A percentile compares a stretch with the other conserved stretches of the same genome.
phyloP scores from a whole-genome alignment of 495 filamentous ascomycete species.

The Podospora sp. region DNA sequence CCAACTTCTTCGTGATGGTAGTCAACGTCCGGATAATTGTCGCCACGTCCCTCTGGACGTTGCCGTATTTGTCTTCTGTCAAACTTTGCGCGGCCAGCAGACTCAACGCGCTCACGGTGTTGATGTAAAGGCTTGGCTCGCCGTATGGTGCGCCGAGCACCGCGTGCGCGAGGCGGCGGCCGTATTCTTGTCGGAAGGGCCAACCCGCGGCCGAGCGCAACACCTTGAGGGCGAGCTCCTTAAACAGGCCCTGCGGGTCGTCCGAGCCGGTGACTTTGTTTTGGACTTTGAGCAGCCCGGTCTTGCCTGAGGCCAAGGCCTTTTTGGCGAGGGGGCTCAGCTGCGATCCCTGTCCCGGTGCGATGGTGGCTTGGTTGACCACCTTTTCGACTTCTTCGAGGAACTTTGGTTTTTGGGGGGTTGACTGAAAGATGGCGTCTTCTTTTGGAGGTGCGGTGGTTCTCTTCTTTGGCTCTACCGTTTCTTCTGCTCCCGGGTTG shows the following conservation, averaged over 20 bases:
- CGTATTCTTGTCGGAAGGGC: slow-evolving; percentile 71
- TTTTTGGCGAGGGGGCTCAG: slow-evolving; percentile 47
- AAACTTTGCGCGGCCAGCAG: slow-evolving; percentile 71
- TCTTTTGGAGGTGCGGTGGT: slow-evolving; percentile 55
- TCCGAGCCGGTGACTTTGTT: slow-evolving; percentile 46
- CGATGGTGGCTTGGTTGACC: slow-evolving; percentile 57
- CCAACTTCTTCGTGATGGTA: slow-evolving; percentile 64
- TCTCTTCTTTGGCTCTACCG: slow-evolving; percentile 32
- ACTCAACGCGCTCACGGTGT: slow-evolving; percentile 70
- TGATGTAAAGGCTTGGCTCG: slow-evolving; percentile 63
- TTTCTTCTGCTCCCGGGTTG: slow-evolving; percentile 26
- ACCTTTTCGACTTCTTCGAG: slow-evolving; percentile 54
- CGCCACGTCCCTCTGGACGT: slow-evolving; percentile 78
- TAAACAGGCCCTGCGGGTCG: slow-evolving; percentile 42
- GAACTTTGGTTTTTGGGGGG: slow-evolving; percentile 51
- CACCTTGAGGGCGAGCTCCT: slow-evolving; percentile 34
- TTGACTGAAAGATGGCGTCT: slow-evolving; percentile 59
- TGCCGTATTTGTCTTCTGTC: slow-evolving; percentile 82
- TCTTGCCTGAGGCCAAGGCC: slow-evolving; percentile 36
- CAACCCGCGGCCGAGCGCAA: slow-evolving; percentile 62
- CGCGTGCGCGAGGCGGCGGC: slow-evolving; percentile 58
- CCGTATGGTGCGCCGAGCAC: slow-evolving; percentile 72
- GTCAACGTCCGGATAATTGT: slow-evolving; percentile 72
- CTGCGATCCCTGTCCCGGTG: slow-evolving; percentile 58
- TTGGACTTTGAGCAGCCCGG: slow-evolving; percentile 48